These are phyloP conservation scores for Silene coronaria DNA, from an alignment of 179 eudicot genomes.

Conservation along the genomic window DNA sequence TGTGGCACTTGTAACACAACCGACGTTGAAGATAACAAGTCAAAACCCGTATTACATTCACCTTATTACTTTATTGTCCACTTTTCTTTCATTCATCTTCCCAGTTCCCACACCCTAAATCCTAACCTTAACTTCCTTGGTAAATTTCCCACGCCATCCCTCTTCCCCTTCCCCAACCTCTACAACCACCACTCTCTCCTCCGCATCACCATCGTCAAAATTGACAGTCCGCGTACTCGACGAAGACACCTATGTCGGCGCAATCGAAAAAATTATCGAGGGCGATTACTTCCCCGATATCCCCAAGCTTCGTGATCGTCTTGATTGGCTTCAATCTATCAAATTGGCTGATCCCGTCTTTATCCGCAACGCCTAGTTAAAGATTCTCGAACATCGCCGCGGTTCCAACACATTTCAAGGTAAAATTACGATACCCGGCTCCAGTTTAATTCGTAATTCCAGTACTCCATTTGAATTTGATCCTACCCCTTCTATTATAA, in stretches of 20 bases:
- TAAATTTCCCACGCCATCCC: conserved; percentile 73
- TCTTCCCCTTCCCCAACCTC: conserved; percentile 44
- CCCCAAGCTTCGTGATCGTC: conserved; percentile 83
- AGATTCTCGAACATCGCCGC: conserved; percentile 66
- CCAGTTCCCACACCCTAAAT: no score
- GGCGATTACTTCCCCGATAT: conserved; percentile 93
- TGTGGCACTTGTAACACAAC: no score
- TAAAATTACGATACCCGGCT: conserved; percentile 57
- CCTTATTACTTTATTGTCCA: no score
- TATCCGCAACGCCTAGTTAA: conserved; percentile 80
- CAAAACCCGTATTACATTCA: no score
- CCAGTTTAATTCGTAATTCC: conserved; percentile 47
- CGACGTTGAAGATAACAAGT: no score
- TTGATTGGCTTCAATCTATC: conserved; percentile 81
- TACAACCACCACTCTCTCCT: conserved; percentile 21
- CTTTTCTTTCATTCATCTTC: no score
- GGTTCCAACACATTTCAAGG: conserved; percentile 25
- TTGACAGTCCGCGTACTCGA: conserved; percentile 45
- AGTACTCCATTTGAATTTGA: conserved; percentile 44
- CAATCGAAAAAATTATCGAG: conserved; percentile 82
- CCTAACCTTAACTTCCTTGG: no score
- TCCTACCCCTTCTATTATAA: conserved; percentile 33
- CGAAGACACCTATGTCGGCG: conserved; percentile 76
- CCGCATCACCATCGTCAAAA: conserved; percentile 19
- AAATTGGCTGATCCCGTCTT: conserved; percentile 58